Percentiles rank a stretch among this genome's conserved stretches.
Evolutionary conservation across 208 protist genomes (phyloP).

Genomic region (Leishmania mexicana): DNA sequence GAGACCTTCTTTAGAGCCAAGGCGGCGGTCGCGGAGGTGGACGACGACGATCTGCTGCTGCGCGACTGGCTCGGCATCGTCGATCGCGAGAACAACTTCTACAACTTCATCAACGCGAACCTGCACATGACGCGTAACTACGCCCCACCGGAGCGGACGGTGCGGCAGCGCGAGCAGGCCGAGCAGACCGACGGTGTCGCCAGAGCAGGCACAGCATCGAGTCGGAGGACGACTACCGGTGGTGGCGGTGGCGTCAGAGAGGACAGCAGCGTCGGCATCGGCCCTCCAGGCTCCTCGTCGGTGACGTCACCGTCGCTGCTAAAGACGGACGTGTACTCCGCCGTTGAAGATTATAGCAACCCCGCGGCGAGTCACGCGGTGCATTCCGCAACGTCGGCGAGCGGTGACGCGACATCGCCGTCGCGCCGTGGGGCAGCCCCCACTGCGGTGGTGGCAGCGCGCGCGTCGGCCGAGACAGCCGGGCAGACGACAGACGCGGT

Average conservation of each 20-base stretch:
- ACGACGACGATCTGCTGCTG: slow-evolving; percentile 36
- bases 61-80: slow-evolving; percentile 36
- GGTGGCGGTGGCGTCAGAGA: neutral
- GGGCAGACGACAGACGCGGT: neutral
- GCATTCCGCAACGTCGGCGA: neutral
- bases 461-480: neutral
- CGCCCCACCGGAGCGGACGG: slow-evolving; percentile 38
- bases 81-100: slow-evolving; percentile 51
- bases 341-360: neutral
- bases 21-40: slow-evolving; percentile 48
- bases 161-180: slow-evolving; percentile 24
- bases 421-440: no score
- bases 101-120: slow-evolving; percentile 46
- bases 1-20: slow-evolving; percentile 53
- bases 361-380: neutral
- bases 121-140: slow-evolving; percentile 42
- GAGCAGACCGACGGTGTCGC: slow-evolving; percentile 5
- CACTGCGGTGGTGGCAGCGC: neutral
- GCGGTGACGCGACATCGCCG: neutral
- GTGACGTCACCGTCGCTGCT: neutral
- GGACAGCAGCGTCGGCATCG: neutral
- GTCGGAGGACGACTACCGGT: slow-evolving; percentile 1
- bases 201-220: slow-evolving; percentile 5
- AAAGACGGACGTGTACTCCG: neutral
- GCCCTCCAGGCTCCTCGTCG: neutral